Conservation (phyloP, 805 yeast species). For the Isabelozyma pseudorhagii region DNA sequence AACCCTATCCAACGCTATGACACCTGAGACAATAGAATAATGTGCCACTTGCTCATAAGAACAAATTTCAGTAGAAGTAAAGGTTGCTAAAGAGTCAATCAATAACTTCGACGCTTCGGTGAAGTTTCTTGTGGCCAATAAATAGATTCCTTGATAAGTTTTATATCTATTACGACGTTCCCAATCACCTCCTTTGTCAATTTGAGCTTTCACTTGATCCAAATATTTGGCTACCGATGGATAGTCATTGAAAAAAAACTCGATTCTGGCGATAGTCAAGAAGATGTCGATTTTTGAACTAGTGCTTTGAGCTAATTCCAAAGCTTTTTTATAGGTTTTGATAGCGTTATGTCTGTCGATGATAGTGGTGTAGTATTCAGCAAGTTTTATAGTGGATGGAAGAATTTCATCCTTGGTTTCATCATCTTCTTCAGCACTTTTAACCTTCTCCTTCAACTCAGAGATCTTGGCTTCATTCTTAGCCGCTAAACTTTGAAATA, state of each 20-base stretch:
- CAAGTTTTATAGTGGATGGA: slow-evolving; percentile 72
- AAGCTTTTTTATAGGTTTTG: slow-evolving; percentile 64
- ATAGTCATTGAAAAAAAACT: slow-evolving; percentile 85
- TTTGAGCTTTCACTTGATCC: slow-evolving; percentile 67
- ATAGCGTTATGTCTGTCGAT: slow-evolving; percentile 77
- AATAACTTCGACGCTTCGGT: slow-evolving; percentile 79
- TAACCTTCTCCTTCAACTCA: slow-evolving; percentile 52
- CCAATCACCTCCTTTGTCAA: slow-evolving; percentile 99
- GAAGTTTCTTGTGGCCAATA: slow-evolving; percentile 82
- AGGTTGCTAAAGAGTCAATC: slow-evolving; percentile 90
- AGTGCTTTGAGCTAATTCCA: slow-evolving; percentile 76
- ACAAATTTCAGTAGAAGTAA: slow-evolving; percentile 87
- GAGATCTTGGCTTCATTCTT: slow-evolving; percentile 56
- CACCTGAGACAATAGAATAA: slow-evolving; percentile 86
- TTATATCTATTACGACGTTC: slow-evolving; percentile 94
- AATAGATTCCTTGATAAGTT: slow-evolving; percentile 83
- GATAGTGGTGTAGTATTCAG: slow-evolving; percentile 82
- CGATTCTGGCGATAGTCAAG: slow-evolving; percentile 79
- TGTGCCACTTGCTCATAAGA: slow-evolving; percentile 87
- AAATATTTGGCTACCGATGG: slow-evolving; percentile 65
- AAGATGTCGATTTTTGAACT: slow-evolving; percentile 88
- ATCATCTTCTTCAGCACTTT: slow-evolving; percentile 58
- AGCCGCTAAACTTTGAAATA: slow-evolving; percentile 49
- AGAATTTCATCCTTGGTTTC: slow-evolving; percentile 87
- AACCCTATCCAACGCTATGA: slow-evolving; percentile 75